phyloP scores from a whole-genome alignment of 2,329 filamentous ascomycete species.

The Penicillium sclerotigenum region DNA sequence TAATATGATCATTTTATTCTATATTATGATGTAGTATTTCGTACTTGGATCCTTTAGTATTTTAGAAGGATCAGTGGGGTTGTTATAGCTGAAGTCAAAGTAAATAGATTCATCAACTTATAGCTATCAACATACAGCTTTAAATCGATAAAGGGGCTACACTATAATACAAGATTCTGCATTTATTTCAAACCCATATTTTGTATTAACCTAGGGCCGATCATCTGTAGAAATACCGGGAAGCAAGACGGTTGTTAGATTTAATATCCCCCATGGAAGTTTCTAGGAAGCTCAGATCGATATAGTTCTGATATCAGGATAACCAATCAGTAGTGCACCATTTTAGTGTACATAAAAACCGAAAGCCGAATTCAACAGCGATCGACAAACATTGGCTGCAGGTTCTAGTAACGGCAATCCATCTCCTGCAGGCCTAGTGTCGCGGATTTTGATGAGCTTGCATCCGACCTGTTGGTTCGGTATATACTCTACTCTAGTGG shows the following conservation, averaged over 20 bases:
- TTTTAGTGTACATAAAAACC: not conserved
- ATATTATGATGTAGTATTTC: not conserved
- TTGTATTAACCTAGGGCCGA: not conserved
- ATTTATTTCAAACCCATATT: not conserved
- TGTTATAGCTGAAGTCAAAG: not conserved
- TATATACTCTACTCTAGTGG: not conserved
- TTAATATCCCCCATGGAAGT: not conserved
- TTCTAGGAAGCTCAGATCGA: not conserved
- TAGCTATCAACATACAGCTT: not conserved
- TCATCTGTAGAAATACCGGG: not conserved
- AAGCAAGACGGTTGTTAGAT: not conserved
- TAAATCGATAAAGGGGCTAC: not conserved
- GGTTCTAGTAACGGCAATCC: not conserved
- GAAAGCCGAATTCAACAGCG: not conserved
- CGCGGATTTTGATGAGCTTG: not conserved
- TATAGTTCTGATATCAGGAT: not conserved
- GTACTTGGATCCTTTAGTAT: not conserved
- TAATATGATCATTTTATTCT: not conserved
- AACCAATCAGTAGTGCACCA: not conserved
- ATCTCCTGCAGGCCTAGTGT: not conserved
- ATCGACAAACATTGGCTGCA: constrained; percentile 1
- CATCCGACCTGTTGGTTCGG: not conserved
- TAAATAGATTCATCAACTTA: not conserved
- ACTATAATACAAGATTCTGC: not conserved
- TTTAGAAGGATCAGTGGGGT: not conserved